Evolutionary conservation across 1,139 yeast genomes (phyloP).

Genomic region (Meyerozyma sp.): DNA sequence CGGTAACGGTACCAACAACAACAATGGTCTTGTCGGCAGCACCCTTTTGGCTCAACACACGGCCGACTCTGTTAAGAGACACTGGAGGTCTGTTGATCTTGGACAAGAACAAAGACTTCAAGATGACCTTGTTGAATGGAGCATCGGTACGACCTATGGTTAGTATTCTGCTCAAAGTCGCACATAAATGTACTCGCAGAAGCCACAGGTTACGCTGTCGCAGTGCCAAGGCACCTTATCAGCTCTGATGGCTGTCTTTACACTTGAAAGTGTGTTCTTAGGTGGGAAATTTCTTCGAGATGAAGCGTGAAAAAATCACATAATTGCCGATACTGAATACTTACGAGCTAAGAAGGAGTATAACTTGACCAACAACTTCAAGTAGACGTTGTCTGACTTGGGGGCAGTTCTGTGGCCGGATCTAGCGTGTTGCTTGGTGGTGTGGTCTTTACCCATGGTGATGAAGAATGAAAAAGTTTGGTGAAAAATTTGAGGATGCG

Average conservation of each 20-base stretch:
- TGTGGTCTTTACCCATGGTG: constrained; percentile 96
- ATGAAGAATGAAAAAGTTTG: constrained; percentile 6
- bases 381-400: constrained; percentile 98
- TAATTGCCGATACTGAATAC: constrained; percentile 28
- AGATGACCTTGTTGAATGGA: constrained; percentile 96
- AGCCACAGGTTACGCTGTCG: constrained; percentile 7
- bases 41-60: constrained; percentile 79
- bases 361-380: constrained; percentile 93
- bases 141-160: constrained; percentile 94
- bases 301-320: background rate
- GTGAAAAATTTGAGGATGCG: background rate
- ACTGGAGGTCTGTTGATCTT: constrained; percentile 99
- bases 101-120: constrained; percentile 91
- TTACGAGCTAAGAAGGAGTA: constrained; percentile 99
- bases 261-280: background rate
- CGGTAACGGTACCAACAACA: constrained; percentile 99
- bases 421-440: constrained; percentile 93
- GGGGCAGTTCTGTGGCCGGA: constrained; percentile 98
- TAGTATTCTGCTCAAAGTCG: constrained; percentile 67
- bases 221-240: background rate
- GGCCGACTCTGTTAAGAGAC: constrained; percentile 85
- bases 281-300: background rate
- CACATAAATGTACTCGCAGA: constrained; percentile 64
- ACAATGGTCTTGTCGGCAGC: constrained; percentile 90
- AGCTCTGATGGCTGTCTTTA: background rate